Conservation (phyloP, 805 yeast genomes). For the Nakazawaea pomicola region DNA sequence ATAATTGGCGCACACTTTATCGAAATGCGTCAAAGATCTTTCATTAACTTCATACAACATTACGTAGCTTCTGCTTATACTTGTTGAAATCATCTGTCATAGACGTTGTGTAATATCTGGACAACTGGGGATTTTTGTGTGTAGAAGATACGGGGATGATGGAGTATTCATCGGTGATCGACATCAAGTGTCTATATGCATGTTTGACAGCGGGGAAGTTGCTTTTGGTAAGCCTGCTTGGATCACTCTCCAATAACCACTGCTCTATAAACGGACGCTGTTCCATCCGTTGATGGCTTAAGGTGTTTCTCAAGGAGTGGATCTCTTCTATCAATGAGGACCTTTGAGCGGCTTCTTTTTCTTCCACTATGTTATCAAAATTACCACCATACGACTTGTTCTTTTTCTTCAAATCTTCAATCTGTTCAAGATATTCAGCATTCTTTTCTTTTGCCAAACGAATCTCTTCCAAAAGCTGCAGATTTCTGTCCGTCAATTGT, state of each 20-base stretch:
- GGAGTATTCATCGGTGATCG: neutral
- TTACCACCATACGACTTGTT: conserved; percentile 21
- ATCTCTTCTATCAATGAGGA: conserved; percentile 41
- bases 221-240: conserved; percentile 14
- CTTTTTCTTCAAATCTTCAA: conserved; percentile 22
- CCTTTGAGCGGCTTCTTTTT: conserved; percentile 27
- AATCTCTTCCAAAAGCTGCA: conserved; percentile 15
- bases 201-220: neutral
- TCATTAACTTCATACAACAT: neutral
- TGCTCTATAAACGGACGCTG: neutral
- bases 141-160: conserved; percentile 1
- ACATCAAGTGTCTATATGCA: conserved; percentile 5
- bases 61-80: neutral
- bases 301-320: conserved; percentile 32
- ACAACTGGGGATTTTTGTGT: neutral
- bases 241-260: neutral
- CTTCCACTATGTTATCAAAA: conserved; percentile 30
- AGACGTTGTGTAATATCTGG: neutral
- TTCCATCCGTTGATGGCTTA: conserved; percentile 7
- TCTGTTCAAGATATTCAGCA: conserved; percentile 15
- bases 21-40: neutral
- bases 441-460: conserved; percentile 19
- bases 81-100: neutral
- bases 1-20: too few species aligned
- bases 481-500: conserved; percentile 20